Conservation (phyloP, 2,329 filamentous ascomycete species). For the Penicillium sp. region DNA sequence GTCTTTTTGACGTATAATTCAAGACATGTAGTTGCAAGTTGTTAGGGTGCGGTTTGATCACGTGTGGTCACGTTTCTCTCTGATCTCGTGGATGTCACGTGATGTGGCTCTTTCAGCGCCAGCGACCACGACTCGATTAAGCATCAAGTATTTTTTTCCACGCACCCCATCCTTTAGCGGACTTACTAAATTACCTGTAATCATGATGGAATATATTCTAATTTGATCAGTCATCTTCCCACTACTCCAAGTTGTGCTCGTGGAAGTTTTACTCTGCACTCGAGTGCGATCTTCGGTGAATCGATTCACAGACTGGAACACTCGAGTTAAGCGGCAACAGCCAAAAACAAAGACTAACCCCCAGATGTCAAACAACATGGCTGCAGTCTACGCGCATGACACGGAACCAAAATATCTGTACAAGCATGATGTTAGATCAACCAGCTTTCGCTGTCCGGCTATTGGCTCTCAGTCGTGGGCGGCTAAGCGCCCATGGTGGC, state of each 20-base stretch:
- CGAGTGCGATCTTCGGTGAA: neutral
- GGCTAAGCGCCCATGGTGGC: constrained; percentile 31
- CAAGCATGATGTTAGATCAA: constrained; percentile 4
- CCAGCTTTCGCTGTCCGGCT: neutral
- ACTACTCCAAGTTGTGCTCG: neutral
- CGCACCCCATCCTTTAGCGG: neutral
- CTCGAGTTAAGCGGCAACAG: neutral
- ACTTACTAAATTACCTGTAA: neutral
- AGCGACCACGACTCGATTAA: neutral
- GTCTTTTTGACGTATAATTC: neutral
- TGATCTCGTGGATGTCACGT: neutral
- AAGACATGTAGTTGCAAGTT: neutral
- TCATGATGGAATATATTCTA: neutral
- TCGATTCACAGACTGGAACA: constrained; percentile 1
- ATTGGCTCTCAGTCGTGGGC: constrained; percentile 27
- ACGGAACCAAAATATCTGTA: neutral
- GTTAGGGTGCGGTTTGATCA: constrained; percentile 3
- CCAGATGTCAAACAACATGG: neutral
- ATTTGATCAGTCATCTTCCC: neutral
- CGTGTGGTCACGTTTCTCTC: neutral
- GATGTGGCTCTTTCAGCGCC: neutral
- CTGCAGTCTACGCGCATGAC: neutral
- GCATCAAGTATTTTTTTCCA: neutral
- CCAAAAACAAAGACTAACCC: neutral
- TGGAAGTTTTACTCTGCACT: neutral